Evolutionary conservation across 768 basidiomycete genomes (phyloP), one percentile per base, ranked within the genome.

Genomic region (Suillus subluteus): DNA sequence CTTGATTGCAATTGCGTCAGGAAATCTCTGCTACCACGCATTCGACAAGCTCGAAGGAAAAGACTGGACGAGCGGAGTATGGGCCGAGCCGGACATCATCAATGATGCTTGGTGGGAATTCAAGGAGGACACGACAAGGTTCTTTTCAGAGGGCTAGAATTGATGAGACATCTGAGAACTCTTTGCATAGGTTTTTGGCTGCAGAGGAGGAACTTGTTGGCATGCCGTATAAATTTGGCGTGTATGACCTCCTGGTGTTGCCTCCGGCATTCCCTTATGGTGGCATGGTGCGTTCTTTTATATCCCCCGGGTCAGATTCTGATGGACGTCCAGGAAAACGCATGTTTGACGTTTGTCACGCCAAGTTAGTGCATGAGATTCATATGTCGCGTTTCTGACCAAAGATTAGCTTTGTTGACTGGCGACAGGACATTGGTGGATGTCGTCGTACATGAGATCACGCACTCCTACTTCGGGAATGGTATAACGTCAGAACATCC

Each of bases 221-320:
- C 1, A 86, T 86, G 0, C 83, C 89, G 0, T 99, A 98, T 74
- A 82, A 81, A 62, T 98, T 96, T 72, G 90, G 92, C 3, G 91
- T 95, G 1, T 98, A 96, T 73, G 96, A 98, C 74, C 75, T 97
- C 2, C 83, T 98, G 23, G 88, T 98, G 30, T 82, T 98, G 4
- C 96, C 96, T 0, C 91, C 94, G 15, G 91, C 92, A 0, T 98
- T 98, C 84, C 96, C 96, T 1, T 97, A 92, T 75, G 96, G 95
- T 62, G 95, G 94, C 67, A 91, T 93, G 93, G 91, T 89, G 67
- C 23, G 69, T 56, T 26, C 9, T 41, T n/a, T 21, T 21, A 18
- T 9, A 21, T 21, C 15, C 6, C 9, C 2, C 13, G 18, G n/a
- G 15, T 18, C 21, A 43, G 13, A 6, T 32, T 5, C 37, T 18